Evolutionary conservation across 2,329 filamentous ascomycete genomes (phyloP).

Genomic region (Escovopsis sp.): DNA sequence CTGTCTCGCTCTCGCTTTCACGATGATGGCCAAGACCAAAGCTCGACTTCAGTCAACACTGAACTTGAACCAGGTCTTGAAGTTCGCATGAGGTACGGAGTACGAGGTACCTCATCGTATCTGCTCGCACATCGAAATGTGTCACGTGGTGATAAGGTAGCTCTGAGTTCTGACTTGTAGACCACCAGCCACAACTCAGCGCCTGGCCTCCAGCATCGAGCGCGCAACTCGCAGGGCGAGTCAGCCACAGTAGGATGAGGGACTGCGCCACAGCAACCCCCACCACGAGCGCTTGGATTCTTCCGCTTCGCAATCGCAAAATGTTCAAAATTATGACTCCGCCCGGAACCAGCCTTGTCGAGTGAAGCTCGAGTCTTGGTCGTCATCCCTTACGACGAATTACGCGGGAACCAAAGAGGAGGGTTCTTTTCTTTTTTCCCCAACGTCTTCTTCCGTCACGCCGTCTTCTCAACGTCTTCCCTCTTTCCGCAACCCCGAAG

Average conservation of each 20-base stretch:
- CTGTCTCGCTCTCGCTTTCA: constrained; percentile 1
- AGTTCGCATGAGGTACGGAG: too few relatives aligned
- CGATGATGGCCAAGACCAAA: constrained; percentile 9
- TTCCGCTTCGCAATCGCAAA: constrained; percentile 15
- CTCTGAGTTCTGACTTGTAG: constrained; percentile 1
- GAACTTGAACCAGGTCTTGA: too few relatives aligned
- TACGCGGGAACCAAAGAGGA: neutral
- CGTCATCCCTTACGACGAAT: constrained; percentile 7
- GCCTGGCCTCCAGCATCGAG: too few relatives aligned
- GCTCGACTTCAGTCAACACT: constrained; percentile 1
- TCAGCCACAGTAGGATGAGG: too few relatives aligned
- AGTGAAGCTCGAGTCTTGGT: constrained; percentile 3
- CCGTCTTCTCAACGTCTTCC: too few relatives aligned
- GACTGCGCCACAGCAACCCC: constrained; percentile 23
- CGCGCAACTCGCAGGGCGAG: too few relatives aligned
- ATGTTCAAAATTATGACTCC: constrained; percentile 31
- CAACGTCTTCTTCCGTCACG: too few relatives aligned
- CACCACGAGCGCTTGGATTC: constrained; percentile 24
- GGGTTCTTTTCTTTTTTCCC: neutral
- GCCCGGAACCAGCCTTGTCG: constrained; percentile 6
- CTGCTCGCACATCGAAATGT: too few relatives aligned
- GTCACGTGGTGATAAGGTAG: constrained; percentile 21
- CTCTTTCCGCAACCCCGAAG: too few relatives aligned
- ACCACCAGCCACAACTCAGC: neutral
- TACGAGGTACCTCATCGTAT: too few relatives aligned